Conservation (phyloP, 2,329 filamentous ascomycete genomes). For the Capronia americana region DNA sequence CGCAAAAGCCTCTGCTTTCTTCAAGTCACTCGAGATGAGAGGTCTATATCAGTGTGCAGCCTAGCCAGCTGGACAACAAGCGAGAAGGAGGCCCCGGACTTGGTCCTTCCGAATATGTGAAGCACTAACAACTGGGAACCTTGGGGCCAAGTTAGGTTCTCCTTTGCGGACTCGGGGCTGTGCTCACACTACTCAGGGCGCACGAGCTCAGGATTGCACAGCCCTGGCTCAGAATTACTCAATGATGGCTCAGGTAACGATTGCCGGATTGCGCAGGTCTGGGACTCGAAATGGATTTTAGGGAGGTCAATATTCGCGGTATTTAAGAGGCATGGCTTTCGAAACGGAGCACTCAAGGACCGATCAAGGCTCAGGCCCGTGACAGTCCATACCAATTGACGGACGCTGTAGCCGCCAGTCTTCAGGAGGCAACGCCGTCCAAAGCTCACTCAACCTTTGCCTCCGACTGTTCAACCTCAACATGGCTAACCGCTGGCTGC, state of each 20-base stretch:
- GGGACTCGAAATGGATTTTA: too few relatives aligned
- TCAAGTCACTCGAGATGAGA: neutral
- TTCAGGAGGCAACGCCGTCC: neutral
- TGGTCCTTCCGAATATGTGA: too few relatives aligned
- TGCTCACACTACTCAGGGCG: too few relatives aligned
- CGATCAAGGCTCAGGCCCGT: neutral
- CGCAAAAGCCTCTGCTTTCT: neutral
- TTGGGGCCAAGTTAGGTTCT: too few relatives aligned
- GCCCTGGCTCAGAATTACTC: too few relatives aligned
- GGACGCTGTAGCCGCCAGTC: neutral
- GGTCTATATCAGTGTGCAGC: neutral
- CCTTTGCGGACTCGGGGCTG: too few relatives aligned
- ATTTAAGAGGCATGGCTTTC: neutral
- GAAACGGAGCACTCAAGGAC: neutral
- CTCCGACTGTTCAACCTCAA: conserved; percentile 8
- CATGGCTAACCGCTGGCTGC: conserved; percentile 12
- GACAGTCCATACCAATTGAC: neutral
- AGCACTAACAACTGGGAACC: too few relatives aligned
- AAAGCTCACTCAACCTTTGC: conserved; percentile 12
- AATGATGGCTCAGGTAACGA: too few relatives aligned
- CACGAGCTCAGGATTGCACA: too few relatives aligned
- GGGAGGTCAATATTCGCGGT: too few relatives aligned
- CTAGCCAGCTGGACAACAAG: neutral
- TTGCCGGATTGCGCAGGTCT: too few relatives aligned
- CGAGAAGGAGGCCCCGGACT: too few relatives aligned